These are phyloP conservation scores for Fusarium ambrosium DNA, from an alignment of 2,329 filamentous ascomycete genomes.

Conservation along the genomic window DNA sequence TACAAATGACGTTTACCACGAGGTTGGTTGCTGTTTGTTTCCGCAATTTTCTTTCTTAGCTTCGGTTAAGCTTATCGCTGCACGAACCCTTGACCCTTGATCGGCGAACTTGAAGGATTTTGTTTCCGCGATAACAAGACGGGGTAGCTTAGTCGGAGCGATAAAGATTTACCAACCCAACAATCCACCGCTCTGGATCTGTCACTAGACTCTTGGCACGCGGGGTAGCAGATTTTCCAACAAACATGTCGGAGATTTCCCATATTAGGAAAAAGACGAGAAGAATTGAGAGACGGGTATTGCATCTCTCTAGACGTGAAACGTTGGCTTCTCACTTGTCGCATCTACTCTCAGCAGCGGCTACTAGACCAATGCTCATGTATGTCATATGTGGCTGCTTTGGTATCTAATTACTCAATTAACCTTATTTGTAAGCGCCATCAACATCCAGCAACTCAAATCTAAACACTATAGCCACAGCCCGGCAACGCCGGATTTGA, in stretches of 20 bases:
- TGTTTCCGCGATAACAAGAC: not conserved
- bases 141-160: not conserved
- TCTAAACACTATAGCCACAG: not conserved
- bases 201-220: constrained; percentile 2
- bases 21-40: not conserved
- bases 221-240: constrained; percentile 1
- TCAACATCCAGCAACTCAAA: not conserved
- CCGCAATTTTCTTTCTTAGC: not conserved
- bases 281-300: not conserved
- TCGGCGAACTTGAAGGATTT: not conserved
- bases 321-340: not conserved
- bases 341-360: not conserved
- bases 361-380: not conserved
- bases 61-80: not conserved
- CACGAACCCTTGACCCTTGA: not conserved
- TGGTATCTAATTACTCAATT: not conserved
- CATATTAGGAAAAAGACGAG: not conserved
- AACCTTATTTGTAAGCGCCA: not conserved
- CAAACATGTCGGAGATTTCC: not conserved
- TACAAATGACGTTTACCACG: not conserved
- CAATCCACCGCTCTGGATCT: constrained; percentile 1
- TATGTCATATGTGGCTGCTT: not conserved
- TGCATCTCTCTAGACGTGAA: not conserved
- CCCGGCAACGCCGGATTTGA: not conserved
- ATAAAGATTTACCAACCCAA: constrained; percentile 6